phyloP scores from a whole-genome alignment of 257 asterid genomes.

The Nicotiana knightiana region DNA sequence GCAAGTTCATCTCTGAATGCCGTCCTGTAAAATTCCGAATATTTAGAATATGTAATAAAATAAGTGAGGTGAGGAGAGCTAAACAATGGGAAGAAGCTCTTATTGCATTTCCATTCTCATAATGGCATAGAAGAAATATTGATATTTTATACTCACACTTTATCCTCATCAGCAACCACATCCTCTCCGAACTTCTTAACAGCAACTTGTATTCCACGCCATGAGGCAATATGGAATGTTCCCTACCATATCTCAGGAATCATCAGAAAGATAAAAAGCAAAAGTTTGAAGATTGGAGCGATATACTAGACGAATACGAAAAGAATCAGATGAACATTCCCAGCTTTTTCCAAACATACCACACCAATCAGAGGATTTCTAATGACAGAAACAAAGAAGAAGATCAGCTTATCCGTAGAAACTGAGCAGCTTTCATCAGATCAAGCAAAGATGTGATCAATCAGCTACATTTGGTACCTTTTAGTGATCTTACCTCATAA shows the following conservation, averaged over 20 bases:
- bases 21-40: constrained; percentile 36
- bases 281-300: background rate
- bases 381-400: background rate
- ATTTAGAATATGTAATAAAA: constrained; percentile 10
- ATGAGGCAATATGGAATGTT: constrained; percentile 65
- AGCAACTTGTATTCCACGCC: constrained; percentile 95
- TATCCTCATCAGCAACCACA: constrained; percentile 58
- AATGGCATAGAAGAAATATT: background rate
- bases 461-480: background rate
- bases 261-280: background rate
- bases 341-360: background rate
- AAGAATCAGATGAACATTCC: background rate
- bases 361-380: background rate
- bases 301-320: background rate
- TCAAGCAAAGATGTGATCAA: background rate
- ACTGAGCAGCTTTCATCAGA: background rate
- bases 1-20: constrained; percentile 90
- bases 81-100: background rate
- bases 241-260: constrained; percentile 39
- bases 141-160: constrained; percentile 61
- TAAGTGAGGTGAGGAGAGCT: background rate
- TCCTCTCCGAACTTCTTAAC: constrained; percentile 84
- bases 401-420: background rate
- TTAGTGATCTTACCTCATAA: background rate
- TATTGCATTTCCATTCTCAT: background rate